Base-by-base conservation (phyloP, 345 rosid genomes). In the Litchi chinensis region DNA sequence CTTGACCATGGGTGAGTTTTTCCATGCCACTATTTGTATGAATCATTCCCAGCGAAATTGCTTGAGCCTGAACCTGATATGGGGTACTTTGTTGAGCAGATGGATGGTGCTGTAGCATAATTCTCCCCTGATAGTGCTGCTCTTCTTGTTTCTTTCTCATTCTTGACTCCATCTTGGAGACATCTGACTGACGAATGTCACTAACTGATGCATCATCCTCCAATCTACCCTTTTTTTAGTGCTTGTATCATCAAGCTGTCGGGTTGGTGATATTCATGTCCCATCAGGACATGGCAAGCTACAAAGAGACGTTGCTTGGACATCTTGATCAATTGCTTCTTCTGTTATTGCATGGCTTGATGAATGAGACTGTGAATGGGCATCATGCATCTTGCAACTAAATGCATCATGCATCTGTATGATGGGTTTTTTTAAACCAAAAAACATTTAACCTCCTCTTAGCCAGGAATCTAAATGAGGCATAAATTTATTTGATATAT, bases 301-400 rank as follows among this genome's bases (percentile, higher is more conserved):
- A 26, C 1, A 26, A 26, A 26, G 28, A 26, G 28, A 26, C 28
- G 28, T 26, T 26, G 28, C 28, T 26, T 88, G 89, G 62, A 85
- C 82, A 79, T 91, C 92, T 10, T 73, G 86, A 82, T 89, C 90
- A 65, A 73, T 39, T 43, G 80, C 66, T 80, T 89, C 98, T 75
- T 92, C 92, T 68, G 87, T 75, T 80, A 78, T 77, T 40, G 87
- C 88, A 84, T 73, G 89, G 80, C 90, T 88, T 70, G 91, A 90
- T 54, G 95, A 78, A 74, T 87, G 97, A 84, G 92, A 86, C 84
- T 85, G 95, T n/a, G n/a, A n/a, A n/a, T n/a, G n/a, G n/a, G n/a
- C n/a, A n/a, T n/a, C n/a, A n/a, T n/a, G n/a, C n/a, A n/a, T n/a
- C n/a, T n/a, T n/a, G n/a, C n/a, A n/a, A n/a, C n/a, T n/a, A n/a